Evolutionary conservation across 2,329 filamentous ascomycete species (phyloP), one percentile per base, ranked within the genome.

Genomic region (Chaetomiaceae sp.): DNA sequence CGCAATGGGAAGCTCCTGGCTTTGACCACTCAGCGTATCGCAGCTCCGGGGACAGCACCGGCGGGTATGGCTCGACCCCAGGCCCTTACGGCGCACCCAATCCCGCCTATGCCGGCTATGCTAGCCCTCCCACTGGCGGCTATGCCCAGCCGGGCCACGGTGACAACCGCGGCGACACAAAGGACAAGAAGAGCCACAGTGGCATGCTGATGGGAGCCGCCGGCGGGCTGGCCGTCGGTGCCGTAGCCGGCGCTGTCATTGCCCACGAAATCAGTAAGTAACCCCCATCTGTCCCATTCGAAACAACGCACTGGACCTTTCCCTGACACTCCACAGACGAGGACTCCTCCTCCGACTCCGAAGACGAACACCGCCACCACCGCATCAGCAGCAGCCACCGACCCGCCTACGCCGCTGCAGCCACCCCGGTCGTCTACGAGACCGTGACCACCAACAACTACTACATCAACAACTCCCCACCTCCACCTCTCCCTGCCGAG

Each of bases 151-250:
- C 31, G 9, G 47, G 29, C 4, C 14, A 55, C 25, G 47, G 23
- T 8, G 38, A 48, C 6, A 34, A 40, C 25, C n/a, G 39, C 22
- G 50, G 37, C 25, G 36, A 25, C n/a, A 66, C 73, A 39, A 64
- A 71, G 57, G 68, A 72, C 50, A 69, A 70, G 43, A 72, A 74
- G 44, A 73, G 75, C 23, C 73, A 72, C 50, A 75, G 75, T 33
- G 76, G 77, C 61, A 72, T 81, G 62, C 65, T 84, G 19, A 70
- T 80, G 34, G 81, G 76, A 20, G 82, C 77, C 48, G 78, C 78
- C 6, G 83, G 75, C 39, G 83, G 82, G 63, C 57, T 84, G 25
- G 81, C 79, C 0, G 70, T 75, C 8, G 80, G 80, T 57, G 78
- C 74, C 39, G 64, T 82, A 31, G 83, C 78, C 11, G 82, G 82